Evolutionary conservation across 164 flowering plant species (phyloP).

Genomic region (Hamamelis virginiana): DNA sequence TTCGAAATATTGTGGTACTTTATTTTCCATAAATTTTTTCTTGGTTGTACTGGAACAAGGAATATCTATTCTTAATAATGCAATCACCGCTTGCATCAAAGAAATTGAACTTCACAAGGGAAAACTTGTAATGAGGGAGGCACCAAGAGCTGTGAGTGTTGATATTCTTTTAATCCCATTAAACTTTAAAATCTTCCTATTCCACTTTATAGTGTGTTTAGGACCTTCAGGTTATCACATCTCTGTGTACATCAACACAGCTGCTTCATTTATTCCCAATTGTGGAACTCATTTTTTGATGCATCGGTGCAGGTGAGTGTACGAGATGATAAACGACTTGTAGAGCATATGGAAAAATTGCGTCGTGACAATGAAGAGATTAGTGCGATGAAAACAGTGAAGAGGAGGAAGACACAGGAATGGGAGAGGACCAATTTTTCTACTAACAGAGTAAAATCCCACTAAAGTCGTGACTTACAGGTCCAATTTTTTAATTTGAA

Average conservation of each 20-base stretch:
- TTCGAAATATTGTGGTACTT: too few relatives aligned
- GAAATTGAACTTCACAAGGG: slow-evolving; percentile 80
- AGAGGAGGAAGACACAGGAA: slow-evolving; percentile 91
- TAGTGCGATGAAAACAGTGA: slow-evolving; percentile 79
- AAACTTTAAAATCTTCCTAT: too few relatives aligned
- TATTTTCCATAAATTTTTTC: background rate
- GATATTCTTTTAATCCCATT: background rate
- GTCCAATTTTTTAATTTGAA: too few relatives aligned
- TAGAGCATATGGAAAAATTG: slow-evolving; percentile 77
- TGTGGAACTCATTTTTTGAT: slow-evolving; percentile 10
- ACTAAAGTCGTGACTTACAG: too few relatives aligned
- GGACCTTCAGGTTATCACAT: too few relatives aligned
- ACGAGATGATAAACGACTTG: slow-evolving; percentile 80
- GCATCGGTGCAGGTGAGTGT: slow-evolving; percentile 73
- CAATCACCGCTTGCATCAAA: slow-evolving; percentile 74
- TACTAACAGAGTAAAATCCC: too few relatives aligned
- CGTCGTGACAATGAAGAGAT: slow-evolving; percentile 63
- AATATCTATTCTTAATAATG: slow-evolving; percentile 58
- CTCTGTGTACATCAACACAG: too few relatives aligned
- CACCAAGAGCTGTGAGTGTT: slow-evolving; percentile 79
- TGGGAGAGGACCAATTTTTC: too few relatives aligned
- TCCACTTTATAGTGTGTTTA: too few relatives aligned
- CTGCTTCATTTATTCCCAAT: background rate
- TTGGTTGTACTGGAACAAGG: slow-evolving; percentile 75
- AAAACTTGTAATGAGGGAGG: slow-evolving; percentile 75